Conservation (phyloP, 2,329 filamentous ascomycete species). For the Arachnopeziza araneosa region DNA sequence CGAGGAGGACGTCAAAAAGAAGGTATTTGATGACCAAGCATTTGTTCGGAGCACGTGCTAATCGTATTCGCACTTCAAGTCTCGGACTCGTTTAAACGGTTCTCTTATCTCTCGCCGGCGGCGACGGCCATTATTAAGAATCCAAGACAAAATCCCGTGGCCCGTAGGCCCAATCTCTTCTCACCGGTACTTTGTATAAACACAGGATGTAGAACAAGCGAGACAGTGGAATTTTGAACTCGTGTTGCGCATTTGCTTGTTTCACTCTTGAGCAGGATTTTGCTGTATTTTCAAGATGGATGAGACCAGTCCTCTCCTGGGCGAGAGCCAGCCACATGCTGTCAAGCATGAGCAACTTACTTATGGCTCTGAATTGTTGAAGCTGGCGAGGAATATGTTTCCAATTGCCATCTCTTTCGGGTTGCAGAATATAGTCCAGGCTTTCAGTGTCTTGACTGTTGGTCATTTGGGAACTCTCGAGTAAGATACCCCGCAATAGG, state of each 20-base stretch:
- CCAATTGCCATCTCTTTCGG: slow-evolving; percentile 7
- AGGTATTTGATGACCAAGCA: no score
- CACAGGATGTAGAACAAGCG: neutral
- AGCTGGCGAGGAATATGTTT: slow-evolving; percentile 3
- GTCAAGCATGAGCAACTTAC: neutral
- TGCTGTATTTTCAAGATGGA: neutral
- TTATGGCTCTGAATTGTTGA: slow-evolving; percentile 4
- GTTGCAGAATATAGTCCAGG: slow-evolving; percentile 6
- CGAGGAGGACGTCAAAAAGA: no score
- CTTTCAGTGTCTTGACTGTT: slow-evolving; percentile 6
- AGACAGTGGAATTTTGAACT: neutral
- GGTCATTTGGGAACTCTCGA: slow-evolving; percentile 6
- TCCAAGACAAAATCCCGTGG: neutral
- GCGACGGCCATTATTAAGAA: neutral
- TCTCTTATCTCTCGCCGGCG: neutral
- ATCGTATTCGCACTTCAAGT: neutral
- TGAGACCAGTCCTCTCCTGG: neutral
- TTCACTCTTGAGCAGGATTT: neutral
- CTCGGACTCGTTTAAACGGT: neutral
- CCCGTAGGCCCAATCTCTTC: neutral
- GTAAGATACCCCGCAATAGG: neutral
- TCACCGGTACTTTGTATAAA: neutral
- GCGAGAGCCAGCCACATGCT: neutral
- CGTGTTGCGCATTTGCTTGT: neutral
- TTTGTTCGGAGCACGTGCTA: neutral